Percentiles rank a stretch among this genome's conserved stretches.
Conservation (phyloP, 306 rosid species). For the Nissolia schottii region DNA sequence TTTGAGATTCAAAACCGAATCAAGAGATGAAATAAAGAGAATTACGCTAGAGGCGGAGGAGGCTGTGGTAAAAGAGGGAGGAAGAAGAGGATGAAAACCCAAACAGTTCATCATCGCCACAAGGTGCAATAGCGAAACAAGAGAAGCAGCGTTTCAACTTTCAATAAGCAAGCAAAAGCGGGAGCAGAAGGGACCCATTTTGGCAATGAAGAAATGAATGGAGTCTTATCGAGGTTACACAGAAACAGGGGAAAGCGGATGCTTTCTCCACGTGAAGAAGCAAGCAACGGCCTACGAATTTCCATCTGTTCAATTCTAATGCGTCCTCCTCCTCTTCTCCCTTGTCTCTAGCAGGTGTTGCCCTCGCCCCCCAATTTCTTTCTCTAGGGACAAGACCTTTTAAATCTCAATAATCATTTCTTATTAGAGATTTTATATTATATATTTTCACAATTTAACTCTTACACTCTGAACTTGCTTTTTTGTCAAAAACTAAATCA, state of each 20-base stretch:
- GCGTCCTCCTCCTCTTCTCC: background rate
- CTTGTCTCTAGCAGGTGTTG: too few relatives aligned
- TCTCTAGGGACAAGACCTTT: too few relatives aligned
- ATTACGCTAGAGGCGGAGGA: conserved; percentile 9
- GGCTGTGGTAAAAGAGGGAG: conserved; percentile 12
- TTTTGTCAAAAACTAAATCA: too few relatives aligned
- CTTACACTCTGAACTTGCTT: too few relatives aligned
- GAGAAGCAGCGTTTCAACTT: too few relatives aligned
- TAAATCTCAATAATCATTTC: too few relatives aligned
- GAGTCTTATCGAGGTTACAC: background rate
- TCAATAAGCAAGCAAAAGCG: background rate
- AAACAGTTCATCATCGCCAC: conserved; percentile 36
- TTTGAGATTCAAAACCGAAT: background rate
- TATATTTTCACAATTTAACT: too few relatives aligned
- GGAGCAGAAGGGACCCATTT: conserved; percentile 25
- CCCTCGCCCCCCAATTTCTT: too few relatives aligned
- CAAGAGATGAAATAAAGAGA: background rate
- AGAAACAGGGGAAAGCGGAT: conserved; percentile 21
- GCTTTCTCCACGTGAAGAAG: conserved; percentile 33
- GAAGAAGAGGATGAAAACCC: conserved; percentile 20
- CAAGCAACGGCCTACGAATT: conserved; percentile 18
- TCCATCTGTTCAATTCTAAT: conserved; percentile 10
- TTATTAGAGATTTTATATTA: too few relatives aligned
- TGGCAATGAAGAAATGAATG: background rate
- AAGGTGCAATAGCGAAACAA: too few relatives aligned